phyloP scores from a whole-genome alignment of 164 flowering plant species.

The Liriodendron chinense region DNA sequence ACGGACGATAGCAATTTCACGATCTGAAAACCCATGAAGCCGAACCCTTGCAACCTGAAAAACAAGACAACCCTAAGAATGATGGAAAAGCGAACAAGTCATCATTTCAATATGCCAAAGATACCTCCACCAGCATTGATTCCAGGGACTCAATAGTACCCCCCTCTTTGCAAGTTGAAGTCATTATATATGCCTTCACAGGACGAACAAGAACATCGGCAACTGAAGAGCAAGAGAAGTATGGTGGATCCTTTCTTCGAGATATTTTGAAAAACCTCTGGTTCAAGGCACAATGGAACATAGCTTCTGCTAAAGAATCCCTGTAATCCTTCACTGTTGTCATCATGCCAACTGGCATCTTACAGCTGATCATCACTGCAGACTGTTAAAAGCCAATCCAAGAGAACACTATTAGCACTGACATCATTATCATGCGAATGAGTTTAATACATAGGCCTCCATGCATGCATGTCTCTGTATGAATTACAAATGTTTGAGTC shows the following conservation, averaged over 20 bases:
- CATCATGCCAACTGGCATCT: constrained; percentile 67
- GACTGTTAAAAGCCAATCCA: constrained; percentile 50
- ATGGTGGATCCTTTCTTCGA: constrained; percentile 84
- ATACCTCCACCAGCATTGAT: constrained; percentile 86
- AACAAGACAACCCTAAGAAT: background rate
- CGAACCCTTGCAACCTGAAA: constrained; percentile 81
- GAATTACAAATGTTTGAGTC: no score
- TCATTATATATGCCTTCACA: constrained; percentile 74
- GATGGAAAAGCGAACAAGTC: background rate
- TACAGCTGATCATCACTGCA: constrained; percentile 91
- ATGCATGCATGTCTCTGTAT: no score
- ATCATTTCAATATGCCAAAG: background rate
- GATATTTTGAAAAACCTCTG: constrained; percentile 87
- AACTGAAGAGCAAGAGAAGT: constrained; percentile 79
- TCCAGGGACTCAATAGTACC: constrained; percentile 79
- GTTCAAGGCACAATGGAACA: constrained; percentile 85
- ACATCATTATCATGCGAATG: background rate
- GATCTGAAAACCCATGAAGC: constrained; percentile 89
- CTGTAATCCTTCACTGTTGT: constrained; percentile 85
- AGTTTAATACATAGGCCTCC: background rate
- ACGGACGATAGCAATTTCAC: constrained; percentile 73
- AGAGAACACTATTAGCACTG: constrained; percentile 10
- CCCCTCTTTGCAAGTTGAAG: constrained; percentile 84
- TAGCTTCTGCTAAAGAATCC: constrained; percentile 72
- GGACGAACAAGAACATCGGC: constrained; percentile 79